phyloP scores from a whole-genome alignment of 805 yeast genomes.

The Metschnikowia cerradonensis region DNA sequence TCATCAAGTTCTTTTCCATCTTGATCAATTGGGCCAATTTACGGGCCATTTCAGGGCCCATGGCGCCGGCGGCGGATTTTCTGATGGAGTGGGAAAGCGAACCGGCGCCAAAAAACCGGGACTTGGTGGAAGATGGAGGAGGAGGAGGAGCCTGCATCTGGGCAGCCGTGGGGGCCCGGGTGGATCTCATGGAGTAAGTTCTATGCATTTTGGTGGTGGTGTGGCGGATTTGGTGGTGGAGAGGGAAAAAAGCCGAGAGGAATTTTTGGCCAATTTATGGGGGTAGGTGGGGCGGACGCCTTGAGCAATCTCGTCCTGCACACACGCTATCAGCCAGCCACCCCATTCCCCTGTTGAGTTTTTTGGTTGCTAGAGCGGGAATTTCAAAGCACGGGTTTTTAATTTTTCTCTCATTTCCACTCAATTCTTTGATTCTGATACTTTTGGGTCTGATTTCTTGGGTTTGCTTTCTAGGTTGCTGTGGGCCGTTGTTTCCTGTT shows the following conservation, averaged over 20 bases:
- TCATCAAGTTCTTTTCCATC: conserved; percentile 77
- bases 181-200: conserved; percentile 93
- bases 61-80: conserved; percentile 70
- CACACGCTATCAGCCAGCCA: conserved; percentile 7
- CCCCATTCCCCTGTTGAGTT: background rate
- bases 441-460: no score
- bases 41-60: conserved; percentile 77
- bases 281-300: conserved; percentile 4
- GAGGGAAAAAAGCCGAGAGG: background rate
- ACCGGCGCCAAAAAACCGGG: conserved; percentile 87
- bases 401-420: no score
- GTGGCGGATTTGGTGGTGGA: background rate
- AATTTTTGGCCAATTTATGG: background rate
- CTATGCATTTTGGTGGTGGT: conserved; percentile 72
- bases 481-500: background rate
- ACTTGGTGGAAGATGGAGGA: conserved; percentile 87
- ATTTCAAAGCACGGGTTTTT: no score
- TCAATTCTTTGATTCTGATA: no score
- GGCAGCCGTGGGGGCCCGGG: conserved; percentile 96
- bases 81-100: conserved; percentile 57
- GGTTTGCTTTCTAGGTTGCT: no score
- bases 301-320: conserved; percentile 2
- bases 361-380: no score
- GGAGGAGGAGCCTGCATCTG: conserved; percentile 94
- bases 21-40: conserved; percentile 71